Evolutionary conservation across 1,139 yeast genomes (phyloP).

Genomic region (Fermentozyma sake): DNA sequence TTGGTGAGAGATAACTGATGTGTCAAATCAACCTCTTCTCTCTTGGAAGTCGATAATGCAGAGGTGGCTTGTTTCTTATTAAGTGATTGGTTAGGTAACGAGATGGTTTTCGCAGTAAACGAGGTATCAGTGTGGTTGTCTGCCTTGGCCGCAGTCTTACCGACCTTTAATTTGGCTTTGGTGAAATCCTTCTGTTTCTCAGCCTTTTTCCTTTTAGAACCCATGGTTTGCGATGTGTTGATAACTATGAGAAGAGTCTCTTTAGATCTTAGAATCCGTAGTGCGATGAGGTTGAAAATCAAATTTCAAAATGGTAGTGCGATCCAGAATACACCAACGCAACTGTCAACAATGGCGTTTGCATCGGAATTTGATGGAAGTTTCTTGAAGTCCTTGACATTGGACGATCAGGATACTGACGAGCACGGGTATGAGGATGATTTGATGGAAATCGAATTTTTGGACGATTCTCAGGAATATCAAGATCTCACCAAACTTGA

Average conservation of each 20-base stretch:
- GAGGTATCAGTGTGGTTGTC: conserved; percentile 82
- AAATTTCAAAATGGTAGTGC: too few relatives aligned
- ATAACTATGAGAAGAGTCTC: conserved; percentile 1
- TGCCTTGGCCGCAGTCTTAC: conserved; percentile 70
- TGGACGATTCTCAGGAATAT: background rate
- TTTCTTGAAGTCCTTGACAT: conserved; percentile 22
- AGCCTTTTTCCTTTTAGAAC: conserved; percentile 54
- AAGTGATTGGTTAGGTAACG: conserved; percentile 54
- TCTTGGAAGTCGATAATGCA: conserved; percentile 8
- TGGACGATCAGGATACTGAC: conserved; percentile 15
- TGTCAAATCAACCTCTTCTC: conserved; percentile 43
- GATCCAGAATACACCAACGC: background rate
- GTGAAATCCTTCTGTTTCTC: conserved; percentile 72
- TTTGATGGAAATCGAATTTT: conserved; percentile 15
- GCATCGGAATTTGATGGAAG: conserved; percentile 25
- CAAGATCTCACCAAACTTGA: background rate
- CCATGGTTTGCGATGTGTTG: conserved; percentile 29
- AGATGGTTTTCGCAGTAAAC: conserved; percentile 70
- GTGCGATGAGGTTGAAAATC: too few relatives aligned
- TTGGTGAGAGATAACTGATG: conserved; percentile 64
- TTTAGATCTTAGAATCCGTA: background rate
- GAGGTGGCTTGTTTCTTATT: conserved; percentile 15
- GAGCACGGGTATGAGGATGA: conserved; percentile 7
- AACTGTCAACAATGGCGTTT: conserved; percentile 1
- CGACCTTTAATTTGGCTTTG: conserved; percentile 83